These are phyloP conservation scores for Phytopythium oedochilum DNA, from an alignment of 352 stramenopile species.

Conservation along the genomic window DNA sequence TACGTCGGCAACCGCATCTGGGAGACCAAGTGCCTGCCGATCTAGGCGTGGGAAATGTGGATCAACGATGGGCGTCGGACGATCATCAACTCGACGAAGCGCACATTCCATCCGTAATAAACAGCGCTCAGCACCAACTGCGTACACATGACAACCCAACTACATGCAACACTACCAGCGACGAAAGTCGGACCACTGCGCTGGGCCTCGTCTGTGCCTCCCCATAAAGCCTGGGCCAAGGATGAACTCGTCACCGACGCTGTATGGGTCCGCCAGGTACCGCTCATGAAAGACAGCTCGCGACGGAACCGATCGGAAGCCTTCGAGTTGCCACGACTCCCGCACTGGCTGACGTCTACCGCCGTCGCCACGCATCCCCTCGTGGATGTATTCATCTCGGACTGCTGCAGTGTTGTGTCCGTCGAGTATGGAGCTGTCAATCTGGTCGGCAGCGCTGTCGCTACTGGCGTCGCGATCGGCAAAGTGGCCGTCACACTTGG, in stretches of 20 bases:
- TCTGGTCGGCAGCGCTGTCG: not conserved
- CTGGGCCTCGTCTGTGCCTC: not conserved
- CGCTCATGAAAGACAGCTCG: not conserved
- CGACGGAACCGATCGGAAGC: not conserved
- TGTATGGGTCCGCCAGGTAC: not conserved
- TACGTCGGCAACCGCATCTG: conserved; percentile 84
- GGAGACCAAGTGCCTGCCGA: conserved; percentile 79
- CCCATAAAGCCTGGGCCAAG: not conserved
- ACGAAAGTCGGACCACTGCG: not conserved
- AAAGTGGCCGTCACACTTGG: not conserved
- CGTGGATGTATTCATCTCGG: no score
- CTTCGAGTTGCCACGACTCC: not conserved
- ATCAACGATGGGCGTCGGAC: no score
- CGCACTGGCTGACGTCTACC: not conserved
- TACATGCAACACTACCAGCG: not conserved
- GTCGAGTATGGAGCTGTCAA: no score
- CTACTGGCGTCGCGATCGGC: not conserved
- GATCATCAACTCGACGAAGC: not conserved
- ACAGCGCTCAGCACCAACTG: not conserved
- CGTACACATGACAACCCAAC: not conserved
- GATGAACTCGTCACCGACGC: not conserved
- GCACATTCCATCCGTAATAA: not conserved
- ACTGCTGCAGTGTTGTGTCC: no score
- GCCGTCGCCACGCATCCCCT: not conserved
- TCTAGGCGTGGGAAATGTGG: conserved; percentile 7